Percentiles rank a stretch among this genome's conserved stretches.
Conservation (phyloP, 768 basidiomycete species). For the Podaxis mareebaensis region DNA sequence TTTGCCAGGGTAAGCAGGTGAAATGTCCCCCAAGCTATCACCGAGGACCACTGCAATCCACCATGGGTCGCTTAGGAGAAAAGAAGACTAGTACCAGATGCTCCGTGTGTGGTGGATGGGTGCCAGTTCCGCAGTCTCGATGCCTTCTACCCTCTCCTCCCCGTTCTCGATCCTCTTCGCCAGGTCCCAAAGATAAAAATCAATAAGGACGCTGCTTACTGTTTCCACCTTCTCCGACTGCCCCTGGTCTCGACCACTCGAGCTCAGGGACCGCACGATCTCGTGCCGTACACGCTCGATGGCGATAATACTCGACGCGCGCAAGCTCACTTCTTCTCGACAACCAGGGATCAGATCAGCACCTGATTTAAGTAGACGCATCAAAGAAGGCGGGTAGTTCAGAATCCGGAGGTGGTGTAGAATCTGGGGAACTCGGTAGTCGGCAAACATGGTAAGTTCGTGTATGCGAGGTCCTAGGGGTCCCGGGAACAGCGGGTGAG, state of each 20-base stretch:
- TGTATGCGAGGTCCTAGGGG: slow-evolving; percentile 57
- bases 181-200: slow-evolving; percentile 91
- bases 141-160: slow-evolving; percentile 57
- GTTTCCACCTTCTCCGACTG: slow-evolving; percentile 25
- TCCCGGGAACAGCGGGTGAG: slow-evolving; percentile 77
- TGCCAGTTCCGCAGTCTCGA: slow-evolving; percentile 54
- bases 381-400: slow-evolving; percentile 63
- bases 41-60: not conserved
- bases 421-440: slow-evolving; percentile 91
- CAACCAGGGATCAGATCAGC: slow-evolving; percentile 53
- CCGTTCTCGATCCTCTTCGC: slow-evolving; percentile 74
- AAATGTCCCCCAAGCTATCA: not conserved
- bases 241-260: slow-evolving; percentile 5
- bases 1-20: not conserved
- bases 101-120: slow-evolving; percentile 81
- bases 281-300: slow-evolving; percentile 73
- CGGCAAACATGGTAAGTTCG: slow-evolving; percentile 90
- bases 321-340: slow-evolving; percentile 73
- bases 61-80: not conserved
- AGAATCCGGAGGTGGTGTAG: slow-evolving; percentile 81
- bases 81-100: slow-evolving; percentile 71
- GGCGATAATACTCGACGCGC: slow-evolving; percentile 77
- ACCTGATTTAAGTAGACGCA: slow-evolving; percentile 47
- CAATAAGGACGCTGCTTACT: slow-evolving; percentile 79
- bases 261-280: slow-evolving; percentile 40